Conservation (phyloP, 805 yeast genomes). For the Saturnispora zaruensis region DNA sequence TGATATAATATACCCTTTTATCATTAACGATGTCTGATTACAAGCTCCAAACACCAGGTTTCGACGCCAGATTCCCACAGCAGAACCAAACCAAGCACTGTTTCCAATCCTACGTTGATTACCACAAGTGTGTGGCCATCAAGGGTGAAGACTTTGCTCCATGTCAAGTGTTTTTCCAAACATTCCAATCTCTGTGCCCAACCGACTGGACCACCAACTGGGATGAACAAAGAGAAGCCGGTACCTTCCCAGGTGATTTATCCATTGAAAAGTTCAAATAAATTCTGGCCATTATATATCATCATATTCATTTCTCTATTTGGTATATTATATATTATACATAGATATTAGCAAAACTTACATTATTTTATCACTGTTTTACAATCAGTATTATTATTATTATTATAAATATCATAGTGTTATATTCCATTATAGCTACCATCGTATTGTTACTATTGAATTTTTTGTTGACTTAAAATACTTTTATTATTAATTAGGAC, state of each 20-base stretch:
- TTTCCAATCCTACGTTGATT: constrained; percentile 96
- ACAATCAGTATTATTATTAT: neutral
- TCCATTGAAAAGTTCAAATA: constrained; percentile 28
- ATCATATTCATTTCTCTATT: neutral
- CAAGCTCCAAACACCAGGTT: constrained; percentile 57
- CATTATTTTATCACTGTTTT: neutral
- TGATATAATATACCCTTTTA: neutral
- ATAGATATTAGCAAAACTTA: neutral
- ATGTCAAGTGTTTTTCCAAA: constrained; percentile 88
- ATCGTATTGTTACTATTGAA: too few relatives aligned
- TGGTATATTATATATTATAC: neutral
- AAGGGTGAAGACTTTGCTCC: constrained; percentile 99
- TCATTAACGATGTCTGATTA: constrained; percentile 29
- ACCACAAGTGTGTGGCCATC: constrained; percentile 92
- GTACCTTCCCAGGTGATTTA: constrained; percentile 34
- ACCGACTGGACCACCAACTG: constrained; percentile 77
- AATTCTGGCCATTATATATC: neutral
- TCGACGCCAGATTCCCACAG: constrained; percentile 93
- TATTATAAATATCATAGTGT: too few relatives aligned
- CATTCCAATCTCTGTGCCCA: constrained; percentile 82
- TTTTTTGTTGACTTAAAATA: too few relatives aligned
- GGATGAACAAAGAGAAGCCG: constrained; percentile 70
- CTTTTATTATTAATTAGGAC: too few relatives aligned
- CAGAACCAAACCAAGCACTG: constrained; percentile 98
- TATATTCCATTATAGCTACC: too few relatives aligned